Conservation (phyloP, 345 rosid species). For the Dovyalis caffra region DNA sequence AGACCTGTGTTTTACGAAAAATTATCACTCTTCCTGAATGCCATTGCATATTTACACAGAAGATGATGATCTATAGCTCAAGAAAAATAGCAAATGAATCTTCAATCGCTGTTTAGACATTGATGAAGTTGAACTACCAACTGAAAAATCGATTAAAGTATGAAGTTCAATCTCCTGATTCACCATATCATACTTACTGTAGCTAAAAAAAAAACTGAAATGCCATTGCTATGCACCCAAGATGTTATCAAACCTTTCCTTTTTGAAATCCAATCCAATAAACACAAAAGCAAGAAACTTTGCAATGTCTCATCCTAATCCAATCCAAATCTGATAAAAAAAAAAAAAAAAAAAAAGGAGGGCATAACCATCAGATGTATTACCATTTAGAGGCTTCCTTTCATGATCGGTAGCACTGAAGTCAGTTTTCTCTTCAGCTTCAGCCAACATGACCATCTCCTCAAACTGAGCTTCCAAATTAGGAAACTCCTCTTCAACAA, state of each 20-base stretch:
- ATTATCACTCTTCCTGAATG: not conserved
- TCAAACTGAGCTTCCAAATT: slow-evolving; percentile 14
- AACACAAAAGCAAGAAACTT: too few species aligned
- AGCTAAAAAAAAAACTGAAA: too few species aligned
- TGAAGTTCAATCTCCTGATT: not conserved
- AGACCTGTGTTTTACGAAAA: slow-evolving; percentile 9
- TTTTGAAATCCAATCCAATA: too few species aligned
- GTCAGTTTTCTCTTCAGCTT: slow-evolving; percentile 5
- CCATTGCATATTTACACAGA: too few species aligned
- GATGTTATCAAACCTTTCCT: too few species aligned
- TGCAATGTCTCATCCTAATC: not conserved
- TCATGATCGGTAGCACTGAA: not conserved
- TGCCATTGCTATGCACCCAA: too few species aligned
- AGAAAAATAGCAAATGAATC: not conserved
- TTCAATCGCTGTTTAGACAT: not conserved
- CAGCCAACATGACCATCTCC: slow-evolving; percentile 11
- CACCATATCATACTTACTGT: too few species aligned
- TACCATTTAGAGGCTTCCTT: slow-evolving; percentile 4
- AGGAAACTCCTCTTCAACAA: not conserved
- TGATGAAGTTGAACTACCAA: not conserved
- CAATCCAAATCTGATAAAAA: not conserved
- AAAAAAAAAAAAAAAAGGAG: too few species aligned
- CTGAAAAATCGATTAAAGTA: too few species aligned
- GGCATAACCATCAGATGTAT: not conserved
- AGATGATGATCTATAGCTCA: not conserved